phyloP scores from a whole-genome alignment of 108 stramenopile genomes.

The Cyclotella cryptica region DNA sequence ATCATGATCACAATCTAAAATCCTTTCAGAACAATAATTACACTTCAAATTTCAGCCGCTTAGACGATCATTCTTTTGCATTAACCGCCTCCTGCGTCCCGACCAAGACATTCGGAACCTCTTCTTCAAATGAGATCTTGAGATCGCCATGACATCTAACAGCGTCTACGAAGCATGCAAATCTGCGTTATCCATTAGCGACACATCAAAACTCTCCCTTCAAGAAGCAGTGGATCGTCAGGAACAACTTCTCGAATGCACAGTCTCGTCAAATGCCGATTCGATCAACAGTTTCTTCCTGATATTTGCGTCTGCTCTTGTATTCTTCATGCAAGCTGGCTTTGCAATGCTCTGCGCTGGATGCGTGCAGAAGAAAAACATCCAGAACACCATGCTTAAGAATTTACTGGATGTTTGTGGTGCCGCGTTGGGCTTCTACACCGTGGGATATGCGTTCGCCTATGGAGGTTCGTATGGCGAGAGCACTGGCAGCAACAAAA shows the following conservation, averaged over 20 bases:
- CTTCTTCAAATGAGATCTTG: too few species aligned
- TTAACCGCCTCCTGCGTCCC: too few species aligned
- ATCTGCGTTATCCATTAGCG: too few species aligned
- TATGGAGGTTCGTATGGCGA: slow-evolving; percentile 64
- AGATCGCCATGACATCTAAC: too few species aligned
- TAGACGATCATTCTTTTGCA: too few species aligned
- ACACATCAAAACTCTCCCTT: too few species aligned
- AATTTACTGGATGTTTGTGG: slow-evolving; percentile 89
- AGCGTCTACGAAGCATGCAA: too few species aligned
- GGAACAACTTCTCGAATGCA: slow-evolving; percentile 35
- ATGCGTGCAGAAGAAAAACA: slow-evolving; percentile 80
- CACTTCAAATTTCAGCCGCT: too few species aligned
- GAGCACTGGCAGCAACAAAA: slow-evolving; percentile 27
- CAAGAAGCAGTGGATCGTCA: too few species aligned
- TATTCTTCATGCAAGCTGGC: slow-evolving; percentile 90
- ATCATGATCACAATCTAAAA: too few species aligned
- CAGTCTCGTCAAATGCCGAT: slow-evolving; percentile 17
- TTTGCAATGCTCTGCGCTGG: slow-evolving; percentile 81
- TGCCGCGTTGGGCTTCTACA: slow-evolving; percentile 77
- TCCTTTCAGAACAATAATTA: too few species aligned
- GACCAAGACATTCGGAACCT: too few species aligned
- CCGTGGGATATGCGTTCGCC: slow-evolving; percentile 82
- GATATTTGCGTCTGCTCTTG: slow-evolving; percentile 65
- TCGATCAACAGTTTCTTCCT: slow-evolving; percentile 63
- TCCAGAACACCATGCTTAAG: slow-evolving; percentile 90